Evolutionary conservation across 192 early-diverging fungal species (phyloP).

Genomic region (Linnemannia elongata): DNA sequence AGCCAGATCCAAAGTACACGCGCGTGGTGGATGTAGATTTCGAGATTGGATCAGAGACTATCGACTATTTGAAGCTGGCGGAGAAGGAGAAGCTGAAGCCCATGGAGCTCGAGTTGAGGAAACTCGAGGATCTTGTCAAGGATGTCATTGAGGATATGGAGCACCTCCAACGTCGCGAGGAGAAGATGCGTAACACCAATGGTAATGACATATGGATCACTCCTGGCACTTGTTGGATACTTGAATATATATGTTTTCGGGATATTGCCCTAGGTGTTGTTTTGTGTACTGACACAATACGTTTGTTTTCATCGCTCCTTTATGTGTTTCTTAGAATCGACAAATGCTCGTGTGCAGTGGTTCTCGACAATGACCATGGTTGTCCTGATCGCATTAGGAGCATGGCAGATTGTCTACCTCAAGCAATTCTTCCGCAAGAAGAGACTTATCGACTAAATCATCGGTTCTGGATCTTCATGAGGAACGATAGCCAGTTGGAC

Average conservation of each 20-base stretch:
- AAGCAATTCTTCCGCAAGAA: conserved; percentile 90
- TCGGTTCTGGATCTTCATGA: too few species aligned
- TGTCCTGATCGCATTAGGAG: conserved; percentile 75
- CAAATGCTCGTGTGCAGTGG: conserved; percentile 89
- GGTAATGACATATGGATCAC: conserved; percentile 58
- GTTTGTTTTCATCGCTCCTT: neutral
- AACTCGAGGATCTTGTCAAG: conserved; percentile 81
- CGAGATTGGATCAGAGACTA: conserved; percentile 88
- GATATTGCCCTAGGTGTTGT: too few species aligned
- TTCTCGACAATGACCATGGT: conserved; percentile 84
- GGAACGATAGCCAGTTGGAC: neutral
- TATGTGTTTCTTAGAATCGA: conserved; percentile 74
- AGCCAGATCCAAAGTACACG: conserved; percentile 64
- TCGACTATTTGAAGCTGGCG: conserved; percentile 77
- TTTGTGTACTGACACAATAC: neutral
- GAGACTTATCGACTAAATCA: conserved; percentile 81
- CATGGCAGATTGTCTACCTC: conserved; percentile 89
- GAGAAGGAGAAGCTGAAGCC: conserved; percentile 88
- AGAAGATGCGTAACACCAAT: conserved; percentile 89
- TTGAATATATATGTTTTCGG: too few species aligned
- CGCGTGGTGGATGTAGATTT: conserved; percentile 83
- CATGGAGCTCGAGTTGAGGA: conserved; percentile 88
- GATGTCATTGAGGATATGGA: conserved; percentile 91
- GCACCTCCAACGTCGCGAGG: conserved; percentile 84
- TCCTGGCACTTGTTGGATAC: too few species aligned